Conservation (phyloP, 2,329 filamentous ascomycete genomes). For the Chalara sp. region DNA sequence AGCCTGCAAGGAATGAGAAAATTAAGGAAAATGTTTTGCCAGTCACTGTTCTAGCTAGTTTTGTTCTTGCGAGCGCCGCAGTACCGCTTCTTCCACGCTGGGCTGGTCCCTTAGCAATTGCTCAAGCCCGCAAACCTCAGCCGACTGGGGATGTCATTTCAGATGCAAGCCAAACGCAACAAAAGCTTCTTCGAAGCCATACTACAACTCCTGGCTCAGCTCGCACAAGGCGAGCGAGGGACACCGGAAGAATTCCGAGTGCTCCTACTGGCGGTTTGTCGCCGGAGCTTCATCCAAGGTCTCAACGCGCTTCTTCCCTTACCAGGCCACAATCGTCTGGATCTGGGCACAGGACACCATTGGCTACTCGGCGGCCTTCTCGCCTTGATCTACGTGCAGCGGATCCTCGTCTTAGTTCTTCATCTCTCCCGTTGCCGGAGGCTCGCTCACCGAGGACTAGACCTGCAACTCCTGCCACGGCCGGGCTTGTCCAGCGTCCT, state of each 20-base stretch:
- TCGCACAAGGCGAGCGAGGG: conserved; percentile 36
- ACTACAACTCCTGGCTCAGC: conserved; percentile 52
- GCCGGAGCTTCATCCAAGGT: conserved; percentile 16
- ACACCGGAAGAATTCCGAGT: conserved; percentile 31
- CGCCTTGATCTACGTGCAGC: conserved; percentile 27
- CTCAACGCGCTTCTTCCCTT: conserved; percentile 17
- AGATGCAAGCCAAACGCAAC: conserved; percentile 43
- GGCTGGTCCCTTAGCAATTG: conserved; percentile 74
- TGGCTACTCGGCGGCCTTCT: conserved; percentile 20
- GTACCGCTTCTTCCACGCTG: conserved; percentile 69
- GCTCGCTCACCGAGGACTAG: conserved; percentile 48
- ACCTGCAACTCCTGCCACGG: conserved; percentile 51
- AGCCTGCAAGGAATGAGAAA: conserved; percentile 62
- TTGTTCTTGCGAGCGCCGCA: conserved; percentile 71
- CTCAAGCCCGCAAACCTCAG: conserved; percentile 72
- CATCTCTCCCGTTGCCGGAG: conserved; percentile 60
- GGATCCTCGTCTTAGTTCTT: conserved; percentile 60
- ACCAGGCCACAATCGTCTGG: conserved; percentile 18
- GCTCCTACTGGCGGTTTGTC: conserved; percentile 28
- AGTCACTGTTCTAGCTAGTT: conserved; percentile 73
- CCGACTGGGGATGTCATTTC: conserved; percentile 57
- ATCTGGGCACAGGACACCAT: conserved; percentile 15
- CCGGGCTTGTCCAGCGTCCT: conserved; percentile 39
- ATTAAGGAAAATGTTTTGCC: conserved; percentile 78
- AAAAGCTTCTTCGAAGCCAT: conserved; percentile 60